Conservation (phyloP, 179 eudicot genomes). For the Amaranthus tricolor region DNA sequence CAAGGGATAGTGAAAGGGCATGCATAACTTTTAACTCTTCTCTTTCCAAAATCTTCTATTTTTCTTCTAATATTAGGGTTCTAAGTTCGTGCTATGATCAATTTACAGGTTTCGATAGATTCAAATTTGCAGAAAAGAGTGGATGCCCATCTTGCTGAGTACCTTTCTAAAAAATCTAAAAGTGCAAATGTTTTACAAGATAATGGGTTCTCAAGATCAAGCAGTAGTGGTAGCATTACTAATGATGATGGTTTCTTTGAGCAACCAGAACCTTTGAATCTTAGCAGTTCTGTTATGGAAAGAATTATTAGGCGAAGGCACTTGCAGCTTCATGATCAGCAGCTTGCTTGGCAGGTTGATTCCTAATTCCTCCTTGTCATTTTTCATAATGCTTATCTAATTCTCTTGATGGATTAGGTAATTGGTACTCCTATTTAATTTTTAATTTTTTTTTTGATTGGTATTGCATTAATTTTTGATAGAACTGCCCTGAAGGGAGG, state of each 20-base stretch:
- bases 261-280: constrained; percentile 60
- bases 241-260: constrained; percentile 79
- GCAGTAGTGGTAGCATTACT: constrained; percentile 68
- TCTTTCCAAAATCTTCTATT: background rate
- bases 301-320: constrained; percentile 51
- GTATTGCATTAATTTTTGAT: constrained; percentile 11
- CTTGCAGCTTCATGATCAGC: constrained; percentile 63
- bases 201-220: constrained; percentile 53
- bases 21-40: constrained; percentile 1
- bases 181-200: constrained; percentile 37
- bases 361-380: constrained; percentile 1
- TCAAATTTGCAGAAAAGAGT: constrained; percentile 62
- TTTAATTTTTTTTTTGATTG: background rate
- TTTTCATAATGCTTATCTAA: background rate
- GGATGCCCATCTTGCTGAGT: constrained; percentile 49
- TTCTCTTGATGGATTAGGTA: background rate
- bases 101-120: constrained; percentile 57
- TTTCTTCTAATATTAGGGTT: background rate
- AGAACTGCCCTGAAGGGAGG: constrained; percentile 72
- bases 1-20: background rate
- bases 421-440: background rate
- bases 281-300: constrained; percentile 54
- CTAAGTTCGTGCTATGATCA: constrained; percentile 7
- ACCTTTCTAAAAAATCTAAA: constrained; percentile 57
- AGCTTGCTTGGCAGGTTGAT: constrained; percentile 81